phyloP scores from a whole-genome alignment of 75 land plant species.

The Pinus albicaulis region DNA sequence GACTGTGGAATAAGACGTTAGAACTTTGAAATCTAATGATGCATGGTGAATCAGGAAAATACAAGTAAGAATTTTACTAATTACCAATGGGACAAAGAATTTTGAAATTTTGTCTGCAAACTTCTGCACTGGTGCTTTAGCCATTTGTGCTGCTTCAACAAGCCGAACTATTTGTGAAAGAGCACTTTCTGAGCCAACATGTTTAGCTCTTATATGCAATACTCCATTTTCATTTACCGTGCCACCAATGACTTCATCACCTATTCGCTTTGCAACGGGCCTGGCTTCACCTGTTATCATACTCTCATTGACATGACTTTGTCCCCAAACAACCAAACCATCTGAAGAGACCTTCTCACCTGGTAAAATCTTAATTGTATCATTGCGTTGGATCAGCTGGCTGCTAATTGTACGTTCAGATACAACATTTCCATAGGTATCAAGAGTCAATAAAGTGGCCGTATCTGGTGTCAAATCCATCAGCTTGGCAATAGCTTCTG shows the following conservation, averaged over 20 bases:
- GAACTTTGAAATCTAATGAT: not conserved
- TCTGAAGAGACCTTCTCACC: slow-evolving; percentile 87
- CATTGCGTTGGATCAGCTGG: slow-evolving; percentile 81
- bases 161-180: slow-evolving; percentile 89
- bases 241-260: slow-evolving; percentile 94
- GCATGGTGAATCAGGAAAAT: not conserved
- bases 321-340: slow-evolving; percentile 85
- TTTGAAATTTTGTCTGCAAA: slow-evolving; percentile 88
- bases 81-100: slow-evolving; percentile 85
- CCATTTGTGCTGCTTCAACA: slow-evolving; percentile 97
- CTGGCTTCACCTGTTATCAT: slow-evolving; percentile 95
- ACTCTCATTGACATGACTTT: slow-evolving; percentile 94
- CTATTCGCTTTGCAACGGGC: slow-evolving; percentile 71
- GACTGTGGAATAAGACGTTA: not conserved
- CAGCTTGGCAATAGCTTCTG: slow-evolving; percentile 94
- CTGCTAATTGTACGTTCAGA: slow-evolving; percentile 72
- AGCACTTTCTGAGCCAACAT: slow-evolving; percentile 94
- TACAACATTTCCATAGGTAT: slow-evolving; percentile 43
- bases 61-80: slow-evolving; percentile 2
- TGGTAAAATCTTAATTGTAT: slow-evolving; percentile 75
- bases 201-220: slow-evolving; percentile 74
- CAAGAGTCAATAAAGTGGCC: slow-evolving; percentile 53
- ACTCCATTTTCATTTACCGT: slow-evolving; percentile 93
- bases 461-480: slow-evolving; percentile 84
- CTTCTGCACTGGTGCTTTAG: slow-evolving; percentile 93